phyloP scores from a whole-genome alignment of 768 basidiomycete species.

The Phylloporus sp. region DNA sequence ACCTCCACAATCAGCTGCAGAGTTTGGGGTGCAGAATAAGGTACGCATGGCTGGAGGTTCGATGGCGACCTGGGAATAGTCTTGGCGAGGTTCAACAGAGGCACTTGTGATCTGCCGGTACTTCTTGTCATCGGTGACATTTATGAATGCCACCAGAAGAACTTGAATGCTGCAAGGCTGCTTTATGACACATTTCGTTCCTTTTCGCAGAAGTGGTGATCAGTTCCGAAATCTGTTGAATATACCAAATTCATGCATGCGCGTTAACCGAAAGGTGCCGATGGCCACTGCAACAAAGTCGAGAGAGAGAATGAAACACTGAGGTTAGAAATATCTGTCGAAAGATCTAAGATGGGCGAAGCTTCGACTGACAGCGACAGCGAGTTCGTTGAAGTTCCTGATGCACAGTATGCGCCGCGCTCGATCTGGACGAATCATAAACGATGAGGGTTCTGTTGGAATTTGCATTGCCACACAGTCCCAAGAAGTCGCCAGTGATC shows the following conservation, averaged over 20 bases:
- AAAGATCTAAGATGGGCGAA: conserved; percentile 35
- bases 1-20: conserved; percentile 36
- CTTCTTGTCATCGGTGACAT: conserved; percentile 40
- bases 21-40: conserved; percentile 39
- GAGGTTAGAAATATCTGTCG: conserved; percentile 61
- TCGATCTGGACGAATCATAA: conserved; percentile 44
- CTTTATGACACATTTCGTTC: conserved; percentile 25
- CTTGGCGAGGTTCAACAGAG: conserved; percentile 36
- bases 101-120: conserved; percentile 21
- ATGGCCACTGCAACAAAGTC: no score
- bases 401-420: conserved; percentile 39
- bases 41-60: conserved; percentile 35
- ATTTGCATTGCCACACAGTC: conserved; percentile 39
- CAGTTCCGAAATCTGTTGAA: neutral
- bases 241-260: no score
- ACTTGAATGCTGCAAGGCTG: conserved; percentile 43
- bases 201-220: conserved; percentile 5
- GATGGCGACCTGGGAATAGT: conserved; percentile 40
- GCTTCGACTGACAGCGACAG: conserved; percentile 37
- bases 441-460: conserved; percentile 40
- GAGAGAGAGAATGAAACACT: conserved; percentile 1
- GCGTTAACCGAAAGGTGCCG: no score
- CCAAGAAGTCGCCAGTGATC: conserved; percentile 49
- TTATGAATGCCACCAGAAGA: conserved; percentile 41
- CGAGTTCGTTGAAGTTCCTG: conserved; percentile 59